Evolutionary conservation across 2,329 filamentous ascomycete species (phyloP).

Genomic region (Pseudogymnoascus sp.): DNA sequence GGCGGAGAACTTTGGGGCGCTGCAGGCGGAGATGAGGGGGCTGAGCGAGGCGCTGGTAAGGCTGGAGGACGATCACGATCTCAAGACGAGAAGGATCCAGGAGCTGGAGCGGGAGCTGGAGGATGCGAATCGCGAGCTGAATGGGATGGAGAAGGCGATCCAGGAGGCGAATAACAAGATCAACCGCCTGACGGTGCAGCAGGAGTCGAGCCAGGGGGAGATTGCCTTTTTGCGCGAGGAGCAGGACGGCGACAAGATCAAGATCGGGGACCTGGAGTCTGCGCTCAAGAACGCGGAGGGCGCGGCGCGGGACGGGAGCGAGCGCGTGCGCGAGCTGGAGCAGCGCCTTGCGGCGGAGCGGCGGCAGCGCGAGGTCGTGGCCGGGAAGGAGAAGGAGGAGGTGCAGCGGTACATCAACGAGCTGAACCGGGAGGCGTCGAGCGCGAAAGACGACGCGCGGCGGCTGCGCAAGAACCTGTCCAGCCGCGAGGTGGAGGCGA

Average conservation of each 20-base stretch:
- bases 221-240: conserved; percentile 94
- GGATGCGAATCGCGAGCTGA: conserved; percentile 79
- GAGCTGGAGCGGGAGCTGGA: conserved; percentile 74
- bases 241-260: conserved; percentile 95
- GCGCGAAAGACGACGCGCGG: conserved; percentile 77
- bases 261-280: conserved; percentile 87
- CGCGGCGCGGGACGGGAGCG: conserved; percentile 74
- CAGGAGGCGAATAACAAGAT: conserved; percentile 81
- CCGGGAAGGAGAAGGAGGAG: conserved; percentile 85
- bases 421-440: conserved; percentile 73
- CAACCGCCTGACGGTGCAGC: conserved; percentile 78
- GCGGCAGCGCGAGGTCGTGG: conserved; percentile 77
- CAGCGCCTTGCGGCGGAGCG: conserved; percentile 71
- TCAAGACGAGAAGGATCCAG: conserved; percentile 69
- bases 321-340: conserved; percentile 63
- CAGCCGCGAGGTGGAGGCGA: conserved; percentile 77
- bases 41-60: conserved; percentile 80
- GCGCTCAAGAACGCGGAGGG: conserved; percentile 72
- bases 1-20: conserved; percentile 79
- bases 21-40: conserved; percentile 88
- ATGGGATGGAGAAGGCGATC: conserved; percentile 74
- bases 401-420: conserved; percentile 90
- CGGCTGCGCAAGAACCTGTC: conserved; percentile 75
- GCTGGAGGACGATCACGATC: conserved; percentile 81
- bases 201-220: conserved; percentile 86